These are phyloP conservation scores for Phenoliferia sp. DNA, from an alignment of 1,284 basidiomycete genomes.

Conservation along the genomic window DNA sequence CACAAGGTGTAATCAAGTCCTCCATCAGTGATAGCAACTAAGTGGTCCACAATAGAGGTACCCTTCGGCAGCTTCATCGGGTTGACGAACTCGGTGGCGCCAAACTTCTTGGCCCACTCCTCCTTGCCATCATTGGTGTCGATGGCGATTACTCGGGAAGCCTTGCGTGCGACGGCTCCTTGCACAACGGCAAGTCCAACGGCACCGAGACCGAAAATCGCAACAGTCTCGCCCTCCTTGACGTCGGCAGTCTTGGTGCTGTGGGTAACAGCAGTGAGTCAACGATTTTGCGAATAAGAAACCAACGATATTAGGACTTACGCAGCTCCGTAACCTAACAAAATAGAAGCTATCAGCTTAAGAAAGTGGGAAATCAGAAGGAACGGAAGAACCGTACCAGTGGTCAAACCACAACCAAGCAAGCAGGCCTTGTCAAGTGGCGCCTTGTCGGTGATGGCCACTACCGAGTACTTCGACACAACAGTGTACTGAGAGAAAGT, in stretches of 20 bases:
- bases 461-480: constrained; percentile 93
- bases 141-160: constrained; percentile 83
- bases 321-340: constrained; percentile 59
- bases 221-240: constrained; percentile 56
- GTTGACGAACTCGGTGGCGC: constrained; percentile 96
- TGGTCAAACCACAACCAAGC: constrained; percentile 60
- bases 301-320: constrained; percentile 47
- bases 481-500: constrained; percentile 99
- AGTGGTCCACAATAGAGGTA: constrained; percentile 77
- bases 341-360: background rate
- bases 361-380: background rate
- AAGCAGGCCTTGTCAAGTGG: constrained; percentile 92
- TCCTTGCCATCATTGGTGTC: constrained; percentile 85
- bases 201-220: constrained; percentile 88
- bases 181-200: constrained; percentile 91
- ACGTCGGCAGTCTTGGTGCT: constrained; percentile 51
- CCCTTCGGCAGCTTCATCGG: constrained; percentile 69
- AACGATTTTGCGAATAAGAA: constrained; percentile 40
- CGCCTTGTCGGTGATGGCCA: constrained; percentile 73
- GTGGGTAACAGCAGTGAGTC: background rate
- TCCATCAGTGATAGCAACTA: constrained; percentile 91
- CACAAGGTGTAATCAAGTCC: constrained; percentile 91
- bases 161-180: constrained; percentile 71
- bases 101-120: constrained; percentile 86
- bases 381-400: constrained; percentile 61